Evolutionary conservation across 768 basidiomycete species (phyloP).

Genomic region (Daedalea quercina): DNA sequence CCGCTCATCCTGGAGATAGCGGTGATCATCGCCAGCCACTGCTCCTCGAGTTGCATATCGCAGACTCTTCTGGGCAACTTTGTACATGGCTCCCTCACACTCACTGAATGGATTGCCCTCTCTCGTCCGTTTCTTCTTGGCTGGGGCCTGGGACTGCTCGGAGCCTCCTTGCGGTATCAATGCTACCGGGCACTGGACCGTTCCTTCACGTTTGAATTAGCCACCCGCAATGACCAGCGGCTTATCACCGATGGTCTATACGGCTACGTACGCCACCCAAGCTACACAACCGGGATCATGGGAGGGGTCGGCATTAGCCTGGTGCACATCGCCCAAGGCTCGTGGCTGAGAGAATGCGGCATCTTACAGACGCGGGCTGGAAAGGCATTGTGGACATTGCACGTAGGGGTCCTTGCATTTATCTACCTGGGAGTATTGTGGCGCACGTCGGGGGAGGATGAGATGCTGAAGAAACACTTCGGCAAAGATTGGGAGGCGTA

Average conservation of each 20-base stretch:
- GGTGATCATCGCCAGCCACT: neutral
- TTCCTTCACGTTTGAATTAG: neutral
- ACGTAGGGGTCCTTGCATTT: neutral
- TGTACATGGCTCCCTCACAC: neutral
- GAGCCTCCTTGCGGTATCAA: slow-evolving; percentile 6
- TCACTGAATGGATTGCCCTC: slow-evolving; percentile 1
- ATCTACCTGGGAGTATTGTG: neutral
- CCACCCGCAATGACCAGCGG: slow-evolving; percentile 9
- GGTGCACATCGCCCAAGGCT: neutral
- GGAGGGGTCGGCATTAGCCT: neutral
- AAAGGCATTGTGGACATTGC: neutral
- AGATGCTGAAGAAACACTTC: neutral
- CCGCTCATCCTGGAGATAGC: neutral
- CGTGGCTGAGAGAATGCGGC: slow-evolving; percentile 4
- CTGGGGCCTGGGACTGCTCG: slow-evolving; percentile 7
- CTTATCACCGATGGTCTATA: slow-evolving; percentile 16
- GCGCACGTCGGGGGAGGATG: neutral
- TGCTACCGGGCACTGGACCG: slow-evolving; percentile 21
- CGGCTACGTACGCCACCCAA: slow-evolving; percentile 15
- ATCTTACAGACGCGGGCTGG: neutral
- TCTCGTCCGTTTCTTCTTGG: slow-evolving; percentile 9
- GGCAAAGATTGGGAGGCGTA: neutral
- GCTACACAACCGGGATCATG: slow-evolving; percentile 8
- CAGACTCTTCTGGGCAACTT: neutral
- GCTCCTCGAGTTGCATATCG: neutral